Percentiles rank a stretch among this genome's conserved stretches.
phyloP scores from a whole-genome alignment of 2,329 filamentous ascomycete species.

The Aspergillus sclerotialis region DNA sequence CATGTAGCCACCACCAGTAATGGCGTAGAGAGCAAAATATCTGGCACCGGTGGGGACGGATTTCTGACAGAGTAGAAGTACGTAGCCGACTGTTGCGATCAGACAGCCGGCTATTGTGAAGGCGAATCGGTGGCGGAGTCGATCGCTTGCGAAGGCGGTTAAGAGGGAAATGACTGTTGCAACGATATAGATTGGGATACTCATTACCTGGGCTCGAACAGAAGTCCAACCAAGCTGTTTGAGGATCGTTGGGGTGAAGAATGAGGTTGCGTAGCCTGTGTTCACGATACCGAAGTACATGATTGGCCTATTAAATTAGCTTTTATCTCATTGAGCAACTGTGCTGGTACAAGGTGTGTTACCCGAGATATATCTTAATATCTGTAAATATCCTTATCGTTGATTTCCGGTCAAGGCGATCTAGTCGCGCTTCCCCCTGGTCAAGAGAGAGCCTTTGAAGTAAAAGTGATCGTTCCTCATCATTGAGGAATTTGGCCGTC shows the following conservation, averaged over 20 bases:
- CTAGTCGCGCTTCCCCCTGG: constrained; percentile 43
- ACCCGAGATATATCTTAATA: constrained; percentile 31
- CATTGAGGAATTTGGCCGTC: constrained; percentile 39
- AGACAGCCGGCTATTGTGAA: constrained; percentile 48
- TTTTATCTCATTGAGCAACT: too few relatives aligned
- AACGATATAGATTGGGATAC: constrained; percentile 52
- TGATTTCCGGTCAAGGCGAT: constrained; percentile 45
- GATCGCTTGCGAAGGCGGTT: constrained; percentile 45
- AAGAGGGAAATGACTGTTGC: constrained; percentile 55
- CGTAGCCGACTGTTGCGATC: constrained; percentile 49
- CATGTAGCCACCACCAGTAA: constrained; percentile 49
- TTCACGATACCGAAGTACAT: constrained; percentile 58
- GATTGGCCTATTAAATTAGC: constrained; percentile 37
- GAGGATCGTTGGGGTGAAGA: constrained; percentile 39
- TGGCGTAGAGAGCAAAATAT: constrained; percentile 51
- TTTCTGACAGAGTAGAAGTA: constrained; percentile 46
- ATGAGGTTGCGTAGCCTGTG: constrained; percentile 39
- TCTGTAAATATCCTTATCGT: constrained; percentile 42
- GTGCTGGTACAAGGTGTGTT: too few relatives aligned
- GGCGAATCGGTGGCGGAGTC: constrained; percentile 44
- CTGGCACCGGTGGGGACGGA: constrained; percentile 42
- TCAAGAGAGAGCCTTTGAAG: constrained; percentile 37
- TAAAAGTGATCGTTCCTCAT: constrained; percentile 40
- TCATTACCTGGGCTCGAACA: constrained; percentile 44
- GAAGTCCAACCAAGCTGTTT: constrained; percentile 49